Evolutionary conservation across 345 rosid genomes (phyloP).

Genomic region (Cardamine chenopodiifolia): DNA sequence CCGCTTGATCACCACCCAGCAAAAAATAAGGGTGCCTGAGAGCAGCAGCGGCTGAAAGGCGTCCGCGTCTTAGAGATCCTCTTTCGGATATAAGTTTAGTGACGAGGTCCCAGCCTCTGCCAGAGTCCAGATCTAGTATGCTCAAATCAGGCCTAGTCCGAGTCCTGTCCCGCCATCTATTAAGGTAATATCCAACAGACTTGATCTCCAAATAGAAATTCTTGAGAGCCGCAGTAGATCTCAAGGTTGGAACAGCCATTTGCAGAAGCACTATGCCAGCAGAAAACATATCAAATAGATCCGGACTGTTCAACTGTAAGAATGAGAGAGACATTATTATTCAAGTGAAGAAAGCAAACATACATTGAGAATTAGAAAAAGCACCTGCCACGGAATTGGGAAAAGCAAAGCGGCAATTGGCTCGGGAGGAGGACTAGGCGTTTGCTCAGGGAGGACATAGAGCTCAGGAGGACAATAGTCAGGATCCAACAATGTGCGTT

Average conservation of each 20-base stretch:
- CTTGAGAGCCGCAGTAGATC: slow-evolving; percentile 72
- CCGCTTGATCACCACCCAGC: slow-evolving; percentile 92
- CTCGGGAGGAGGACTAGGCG: slow-evolving; percentile 93
- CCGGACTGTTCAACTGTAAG: slow-evolving; percentile 90
- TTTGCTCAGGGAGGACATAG: slow-evolving; percentile 91
- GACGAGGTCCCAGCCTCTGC: slow-evolving; percentile 97
- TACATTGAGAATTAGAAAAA: not conserved
- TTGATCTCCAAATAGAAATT: slow-evolving; percentile 80
- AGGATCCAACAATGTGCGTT: slow-evolving; percentile 77
- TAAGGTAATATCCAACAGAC: slow-evolving; percentile 59
- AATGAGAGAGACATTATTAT: slow-evolving; percentile 18
- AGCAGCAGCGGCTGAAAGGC: slow-evolving; percentile 91
- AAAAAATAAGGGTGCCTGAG: slow-evolving; percentile 92
- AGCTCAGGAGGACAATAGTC: slow-evolving; percentile 93
- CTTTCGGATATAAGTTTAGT: slow-evolving; percentile 81
- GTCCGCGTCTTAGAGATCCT: slow-evolving; percentile 75
- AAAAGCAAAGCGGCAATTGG: slow-evolving; percentile 91
- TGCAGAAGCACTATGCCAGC: slow-evolving; percentile 89
- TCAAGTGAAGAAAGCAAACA: not conserved
- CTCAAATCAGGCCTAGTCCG: slow-evolving; percentile 75
- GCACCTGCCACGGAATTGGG: slow-evolving; percentile 91
- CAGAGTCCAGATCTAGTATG: slow-evolving; percentile 84
- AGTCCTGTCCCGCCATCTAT: slow-evolving; percentile 71
- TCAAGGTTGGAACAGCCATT: slow-evolving; percentile 84
- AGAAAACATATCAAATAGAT: slow-evolving; percentile 88